Conservation (phyloP, 352 stramenopile genomes). For the Phytophthora nicotianae region DNA sequence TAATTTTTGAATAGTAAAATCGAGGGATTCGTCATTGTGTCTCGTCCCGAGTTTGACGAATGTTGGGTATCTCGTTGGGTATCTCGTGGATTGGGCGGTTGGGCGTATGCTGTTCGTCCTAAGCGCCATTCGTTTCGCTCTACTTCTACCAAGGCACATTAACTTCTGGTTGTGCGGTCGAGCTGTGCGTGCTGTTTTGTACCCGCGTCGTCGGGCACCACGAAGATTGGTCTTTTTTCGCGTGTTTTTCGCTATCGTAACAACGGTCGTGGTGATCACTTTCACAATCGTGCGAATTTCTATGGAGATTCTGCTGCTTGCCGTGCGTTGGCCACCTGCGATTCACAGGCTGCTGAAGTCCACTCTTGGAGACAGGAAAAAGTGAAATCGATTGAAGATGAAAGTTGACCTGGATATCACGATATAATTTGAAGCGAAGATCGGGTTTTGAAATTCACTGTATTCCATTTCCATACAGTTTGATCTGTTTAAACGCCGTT, state of each 20-base stretch:
- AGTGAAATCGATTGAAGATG: too few species aligned
- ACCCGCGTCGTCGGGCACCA: slow-evolving; percentile 2
- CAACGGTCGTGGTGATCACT: slow-evolving; percentile 10
- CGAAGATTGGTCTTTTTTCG: slow-evolving; percentile 5
- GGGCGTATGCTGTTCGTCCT: slow-evolving; percentile 7
- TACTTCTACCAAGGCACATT: slow-evolving; percentile 7
- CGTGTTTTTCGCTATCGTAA: slow-evolving; percentile 13
- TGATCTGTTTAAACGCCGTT: too few species aligned
- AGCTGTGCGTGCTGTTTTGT: slow-evolving; percentile 11
- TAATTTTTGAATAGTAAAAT: too few species aligned
- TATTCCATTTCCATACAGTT: too few species aligned
- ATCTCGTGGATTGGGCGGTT: neutral
- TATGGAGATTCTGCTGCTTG: slow-evolving; percentile 11
- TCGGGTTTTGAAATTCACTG: too few species aligned
- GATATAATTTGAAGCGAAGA: too few species aligned
- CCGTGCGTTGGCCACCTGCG: slow-evolving; percentile 8
- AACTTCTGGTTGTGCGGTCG: slow-evolving; percentile 13
- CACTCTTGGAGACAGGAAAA: too few species aligned
- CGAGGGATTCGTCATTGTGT: too few species aligned
- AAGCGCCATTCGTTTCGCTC: slow-evolving; percentile 6
- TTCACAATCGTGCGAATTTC: slow-evolving; percentile 15
- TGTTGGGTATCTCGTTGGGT: neutral
- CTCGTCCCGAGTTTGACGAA: slow-evolving; percentile 7
- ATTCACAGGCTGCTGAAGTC: slow-evolving; percentile 9
- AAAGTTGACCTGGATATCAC: too few species aligned